Conservation (phyloP, 1,139 yeast species). For the Meyerozyma elateridarum region DNA sequence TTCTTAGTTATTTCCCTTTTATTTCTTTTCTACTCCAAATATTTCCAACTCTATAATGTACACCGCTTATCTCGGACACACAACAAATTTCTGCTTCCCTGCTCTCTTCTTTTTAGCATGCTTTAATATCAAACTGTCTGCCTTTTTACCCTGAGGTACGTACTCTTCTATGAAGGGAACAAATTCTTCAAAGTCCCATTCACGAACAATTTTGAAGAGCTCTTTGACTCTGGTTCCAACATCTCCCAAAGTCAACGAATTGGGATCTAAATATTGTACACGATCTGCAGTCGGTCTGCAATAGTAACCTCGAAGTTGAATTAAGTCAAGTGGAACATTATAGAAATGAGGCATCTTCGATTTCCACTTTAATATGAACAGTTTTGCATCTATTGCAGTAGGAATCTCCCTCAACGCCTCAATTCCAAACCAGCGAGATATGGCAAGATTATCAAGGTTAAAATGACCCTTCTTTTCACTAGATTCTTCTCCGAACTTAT, state of each 20-base stretch:
- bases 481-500: conserved; percentile 34
- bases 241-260: conserved; percentile 42
- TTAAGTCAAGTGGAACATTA: conserved; percentile 50
- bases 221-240: conserved; percentile 52
- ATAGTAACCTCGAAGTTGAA: conserved; percentile 50
- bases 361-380: conserved; percentile 60
- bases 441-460: conserved; percentile 32
- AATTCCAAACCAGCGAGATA: conserved; percentile 60
- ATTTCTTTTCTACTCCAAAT: too few relatives aligned
- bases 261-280: conserved; percentile 50
- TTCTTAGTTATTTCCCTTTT: too few relatives aligned
- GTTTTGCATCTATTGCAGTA: conserved; percentile 31
- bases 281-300: conserved; percentile 39
- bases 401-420: conserved; percentile 37
- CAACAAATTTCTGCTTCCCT: conserved; percentile 37
- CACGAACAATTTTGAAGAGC: conserved; percentile 53
- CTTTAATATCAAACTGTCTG: conserved; percentile 70
- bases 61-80: conserved; percentile 7
- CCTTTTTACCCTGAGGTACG: conserved; percentile 51
- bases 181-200: conserved; percentile 73
- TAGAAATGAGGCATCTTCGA: conserved; percentile 61
- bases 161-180: conserved; percentile 61
- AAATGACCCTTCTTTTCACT: conserved; percentile 16
- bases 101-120: conserved; percentile 63
- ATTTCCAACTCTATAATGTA: too few relatives aligned